phyloP scores from a whole-genome alignment of 1,284 basidiomycete species.

The Trichosporon ovoides region DNA sequence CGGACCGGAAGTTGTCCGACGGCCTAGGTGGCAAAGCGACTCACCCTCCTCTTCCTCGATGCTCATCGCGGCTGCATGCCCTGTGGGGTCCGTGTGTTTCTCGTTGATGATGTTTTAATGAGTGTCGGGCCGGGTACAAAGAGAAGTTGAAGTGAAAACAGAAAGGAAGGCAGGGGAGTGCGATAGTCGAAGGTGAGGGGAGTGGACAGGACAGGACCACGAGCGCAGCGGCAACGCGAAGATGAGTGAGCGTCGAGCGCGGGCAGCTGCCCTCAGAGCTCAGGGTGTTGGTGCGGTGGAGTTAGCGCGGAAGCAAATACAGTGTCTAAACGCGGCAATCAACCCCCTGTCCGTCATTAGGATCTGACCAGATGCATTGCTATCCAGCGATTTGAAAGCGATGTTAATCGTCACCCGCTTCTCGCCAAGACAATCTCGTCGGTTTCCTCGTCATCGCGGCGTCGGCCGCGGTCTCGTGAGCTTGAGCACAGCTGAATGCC shows the following conservation, averaged over 20 bases:
- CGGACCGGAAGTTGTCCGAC: background rate
- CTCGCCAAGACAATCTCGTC: too few relatives aligned
- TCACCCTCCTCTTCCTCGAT: conserved; percentile 5
- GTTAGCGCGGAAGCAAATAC: background rate
- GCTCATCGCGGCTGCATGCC: conserved; percentile 4
- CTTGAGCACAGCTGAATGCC: too few relatives aligned
- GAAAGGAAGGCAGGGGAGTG: background rate
- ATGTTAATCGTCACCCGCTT: too few relatives aligned
- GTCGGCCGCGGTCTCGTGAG: too few relatives aligned
- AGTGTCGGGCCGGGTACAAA: background rate
- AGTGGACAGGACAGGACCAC: background rate
- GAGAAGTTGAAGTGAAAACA: too few relatives aligned
- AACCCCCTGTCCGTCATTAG: background rate
- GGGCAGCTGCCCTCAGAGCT: too few relatives aligned
- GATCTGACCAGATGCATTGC: too few relatives aligned
- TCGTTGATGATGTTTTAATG: background rate
- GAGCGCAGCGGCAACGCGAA: background rate
- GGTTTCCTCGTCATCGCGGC: too few relatives aligned
- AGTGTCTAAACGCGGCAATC: background rate
- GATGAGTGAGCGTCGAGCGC: background rate
- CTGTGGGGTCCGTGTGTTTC: background rate
- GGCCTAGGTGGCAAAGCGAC: background rate
- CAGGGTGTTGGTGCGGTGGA: background rate
- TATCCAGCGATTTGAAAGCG: too few relatives aligned
- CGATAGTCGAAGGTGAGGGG: background rate